A percentile compares a stretch with the other conserved stretches of the same genome.
Evolutionary conservation across 345 rosid species (phyloP).

Genomic region (Toxicodendron radicans): DNA sequence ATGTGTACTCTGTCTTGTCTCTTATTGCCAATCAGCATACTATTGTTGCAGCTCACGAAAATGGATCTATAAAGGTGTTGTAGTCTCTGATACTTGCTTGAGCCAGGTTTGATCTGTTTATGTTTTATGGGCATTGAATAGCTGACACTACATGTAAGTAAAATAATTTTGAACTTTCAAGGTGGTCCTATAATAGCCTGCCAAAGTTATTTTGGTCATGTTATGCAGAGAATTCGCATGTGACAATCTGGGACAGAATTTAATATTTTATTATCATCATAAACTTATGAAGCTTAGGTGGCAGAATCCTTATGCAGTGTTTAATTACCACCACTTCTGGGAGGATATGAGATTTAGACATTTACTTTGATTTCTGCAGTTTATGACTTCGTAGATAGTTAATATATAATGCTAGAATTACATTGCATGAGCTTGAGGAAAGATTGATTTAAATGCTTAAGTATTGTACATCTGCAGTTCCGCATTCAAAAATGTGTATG

Average conservation of each 20-base stretch:
- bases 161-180: background rate
- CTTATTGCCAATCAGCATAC: slow-evolving; percentile 44
- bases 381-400: background rate
- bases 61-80: slow-evolving; percentile 71
- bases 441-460: background rate
- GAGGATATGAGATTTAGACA: background rate
- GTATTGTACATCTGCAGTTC: background rate
- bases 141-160: background rate
- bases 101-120: background rate
- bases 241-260: background rate
- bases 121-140: background rate
- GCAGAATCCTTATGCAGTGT: background rate
- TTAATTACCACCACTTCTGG: background rate
- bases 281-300: background rate
- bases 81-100: slow-evolving; percentile 13
- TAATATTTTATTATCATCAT: background rate
- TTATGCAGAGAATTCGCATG: background rate
- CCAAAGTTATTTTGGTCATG: background rate
- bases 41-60: slow-evolving; percentile 71
- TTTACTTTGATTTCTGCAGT: background rate
- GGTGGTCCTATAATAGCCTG: background rate
- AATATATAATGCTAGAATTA: background rate
- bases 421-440: background rate
- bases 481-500: too few species aligned
- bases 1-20: slow-evolving; percentile 57